A percentile compares a stretch with the other conserved stretches of the same genome.
These are phyloP conservation scores for Mycena kentingensis DNA, from an alignment of 768 basidiomycete genomes.

Conservation along the genomic window DNA sequence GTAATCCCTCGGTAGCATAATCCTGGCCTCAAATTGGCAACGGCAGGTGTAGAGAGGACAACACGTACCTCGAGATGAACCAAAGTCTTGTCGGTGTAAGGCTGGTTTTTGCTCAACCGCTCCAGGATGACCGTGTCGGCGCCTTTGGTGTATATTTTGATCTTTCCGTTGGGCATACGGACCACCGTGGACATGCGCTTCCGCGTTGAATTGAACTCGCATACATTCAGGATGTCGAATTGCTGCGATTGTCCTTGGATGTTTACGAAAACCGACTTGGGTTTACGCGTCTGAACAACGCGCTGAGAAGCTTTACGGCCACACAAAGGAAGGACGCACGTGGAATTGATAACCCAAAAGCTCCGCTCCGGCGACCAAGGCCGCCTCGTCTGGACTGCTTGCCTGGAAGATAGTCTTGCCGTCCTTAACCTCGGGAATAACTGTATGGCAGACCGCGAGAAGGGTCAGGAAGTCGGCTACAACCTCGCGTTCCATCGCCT, in stretches of 20 bases:
- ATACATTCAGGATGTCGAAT: constrained; percentile 92
- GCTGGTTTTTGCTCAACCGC: constrained; percentile 82
- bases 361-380: constrained; percentile 92
- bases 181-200: constrained; percentile 98
- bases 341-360: constrained; percentile 91
- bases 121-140: constrained; percentile 98
- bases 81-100: constrained; percentile 83
- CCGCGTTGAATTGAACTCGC: constrained; percentile 97
- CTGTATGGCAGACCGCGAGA: constrained; percentile 95
- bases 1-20: constrained; percentile 94
- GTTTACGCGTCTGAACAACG: constrained; percentile 79
- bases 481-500: constrained; percentile 51
- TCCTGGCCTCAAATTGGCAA: constrained; percentile 51
- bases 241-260: constrained; percentile 72
- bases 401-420: constrained; percentile 95
- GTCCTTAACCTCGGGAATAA: constrained; percentile 89
- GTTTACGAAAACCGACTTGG: constrained; percentile 90
- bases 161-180: constrained; percentile 81
- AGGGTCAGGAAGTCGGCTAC: constrained; percentile 76
- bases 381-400: constrained; percentile 97
- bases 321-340: constrained; percentile 50
- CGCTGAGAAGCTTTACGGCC: constrained; percentile 3
- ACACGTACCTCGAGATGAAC: constrained; percentile 79
- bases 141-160: constrained; percentile 96
- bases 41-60: neutral